These are phyloP conservation scores for Cladophialophora exuberans DNA, from an alignment of 2,329 filamentous ascomycete genomes.

Conservation along the genomic window DNA sequence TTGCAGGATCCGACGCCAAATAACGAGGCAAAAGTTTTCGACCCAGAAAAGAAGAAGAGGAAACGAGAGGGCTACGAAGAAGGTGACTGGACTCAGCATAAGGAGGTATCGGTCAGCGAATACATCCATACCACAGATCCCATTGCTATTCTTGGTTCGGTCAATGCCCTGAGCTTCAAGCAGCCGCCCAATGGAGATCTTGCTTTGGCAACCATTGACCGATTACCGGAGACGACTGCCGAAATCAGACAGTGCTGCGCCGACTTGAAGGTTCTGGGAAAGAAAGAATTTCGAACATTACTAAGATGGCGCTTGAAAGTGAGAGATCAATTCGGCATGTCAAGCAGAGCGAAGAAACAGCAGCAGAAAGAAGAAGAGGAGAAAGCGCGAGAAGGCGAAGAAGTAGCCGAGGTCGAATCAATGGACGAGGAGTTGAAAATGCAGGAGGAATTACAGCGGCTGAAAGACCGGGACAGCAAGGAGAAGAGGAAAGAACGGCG, in stretches of 20 bases:
- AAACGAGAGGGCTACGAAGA: constrained; percentile 98
- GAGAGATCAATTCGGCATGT: constrained; percentile 84
- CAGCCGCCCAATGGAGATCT: constrained; percentile 82
- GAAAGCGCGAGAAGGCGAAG: constrained; percentile 60
- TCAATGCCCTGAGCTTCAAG: constrained; percentile 82
- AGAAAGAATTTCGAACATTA: constrained; percentile 91
- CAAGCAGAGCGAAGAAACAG: constrained; percentile 47
- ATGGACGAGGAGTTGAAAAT: constrained; percentile 96
- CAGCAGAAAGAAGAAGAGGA: constrained; percentile 35
- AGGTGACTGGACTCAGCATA: constrained; percentile 89
- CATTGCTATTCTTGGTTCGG: constrained; percentile 83
- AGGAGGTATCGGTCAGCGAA: constrained; percentile 83
- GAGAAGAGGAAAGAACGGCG: constrained; percentile 82
- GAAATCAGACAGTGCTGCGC: constrained; percentile 78
- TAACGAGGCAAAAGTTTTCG: constrained; percentile 97
- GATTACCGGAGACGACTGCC: constrained; percentile 81
- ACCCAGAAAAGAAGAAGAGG: constrained; percentile 94
- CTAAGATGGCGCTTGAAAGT: constrained; percentile 88
- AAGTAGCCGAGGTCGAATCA: constrained; percentile 78
- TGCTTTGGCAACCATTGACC: constrained; percentile 80
- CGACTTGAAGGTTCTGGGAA: constrained; percentile 86
- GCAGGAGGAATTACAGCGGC: constrained; percentile 79
- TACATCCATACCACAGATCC: constrained; percentile 94
- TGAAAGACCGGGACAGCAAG: constrained; percentile 77
- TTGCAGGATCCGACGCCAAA: constrained; percentile 83